Percentiles rank a stretch among this genome's conserved stretches.
Evolutionary conservation across 768 basidiomycete genomes (phyloP).

Genomic region (Phlegmacium glaucopus): DNA sequence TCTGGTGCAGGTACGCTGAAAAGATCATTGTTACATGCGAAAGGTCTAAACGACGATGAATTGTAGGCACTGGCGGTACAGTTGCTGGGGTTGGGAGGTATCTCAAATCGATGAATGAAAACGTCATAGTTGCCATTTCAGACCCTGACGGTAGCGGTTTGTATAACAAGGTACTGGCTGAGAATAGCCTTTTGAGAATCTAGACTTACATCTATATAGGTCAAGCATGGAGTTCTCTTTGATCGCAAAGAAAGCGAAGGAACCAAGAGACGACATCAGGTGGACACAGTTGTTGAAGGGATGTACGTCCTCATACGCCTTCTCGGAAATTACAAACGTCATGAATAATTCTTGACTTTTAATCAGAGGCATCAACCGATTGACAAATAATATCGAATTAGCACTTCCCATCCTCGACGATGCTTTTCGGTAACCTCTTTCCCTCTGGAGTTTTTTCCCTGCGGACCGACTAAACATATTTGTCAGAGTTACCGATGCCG

Average conservation of each 20-base stretch:
- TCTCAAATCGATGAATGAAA: conserved; percentile 70
- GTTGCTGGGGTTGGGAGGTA: conserved; percentile 81
- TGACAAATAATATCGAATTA: conserved; percentile 87
- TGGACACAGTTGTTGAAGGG: conserved; percentile 94
- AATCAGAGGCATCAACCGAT: conserved; percentile 83
- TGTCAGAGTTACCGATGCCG: conserved; percentile 80
- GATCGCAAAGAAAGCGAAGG: conserved; percentile 92
- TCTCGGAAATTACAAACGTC: background rate
- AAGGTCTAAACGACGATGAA: background rate
- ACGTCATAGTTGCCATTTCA: conserved; percentile 68
- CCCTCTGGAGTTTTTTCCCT: background rate
- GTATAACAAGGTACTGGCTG: conserved; percentile 74
- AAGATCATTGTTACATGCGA: background rate
- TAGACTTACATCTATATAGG: conserved; percentile 35
- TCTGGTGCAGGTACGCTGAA: conserved; percentile 70
- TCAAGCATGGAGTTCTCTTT: conserved; percentile 94
- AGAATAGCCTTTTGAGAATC: background rate
- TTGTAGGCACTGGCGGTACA: conserved; percentile 92
- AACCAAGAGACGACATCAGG: conserved; percentile 87
- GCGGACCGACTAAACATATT: background rate
- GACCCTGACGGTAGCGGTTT: conserved; percentile 96
- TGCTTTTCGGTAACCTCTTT: conserved; percentile 64
- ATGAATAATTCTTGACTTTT: background rate
- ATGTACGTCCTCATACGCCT: conserved; percentile 44
- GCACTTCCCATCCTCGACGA: conserved; percentile 86